phyloP scores from a whole-genome alignment of 768 basidiomycete species.

The Neoboletus subvelutipes region DNA sequence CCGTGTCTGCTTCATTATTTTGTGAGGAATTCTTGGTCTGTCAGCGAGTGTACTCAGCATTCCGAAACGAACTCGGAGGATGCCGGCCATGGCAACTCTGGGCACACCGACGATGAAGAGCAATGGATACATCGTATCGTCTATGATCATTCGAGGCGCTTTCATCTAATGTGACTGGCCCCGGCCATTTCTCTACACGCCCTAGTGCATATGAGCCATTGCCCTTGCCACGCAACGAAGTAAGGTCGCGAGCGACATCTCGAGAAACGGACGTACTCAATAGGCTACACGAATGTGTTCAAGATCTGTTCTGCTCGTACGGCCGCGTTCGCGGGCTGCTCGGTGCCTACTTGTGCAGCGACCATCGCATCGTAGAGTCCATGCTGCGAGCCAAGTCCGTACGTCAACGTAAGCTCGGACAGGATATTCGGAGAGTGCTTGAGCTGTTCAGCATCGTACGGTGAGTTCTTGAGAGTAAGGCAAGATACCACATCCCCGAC shows the following conservation, averaged over 20 bases:
- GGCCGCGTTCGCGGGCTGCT: background rate
- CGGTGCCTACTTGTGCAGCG: conserved; percentile 28
- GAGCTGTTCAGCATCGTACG: conserved; percentile 46
- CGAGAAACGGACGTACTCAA: background rate
- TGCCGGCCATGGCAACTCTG: too few relatives aligned
- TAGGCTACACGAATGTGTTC: background rate
- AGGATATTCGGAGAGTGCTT: conserved; percentile 58
- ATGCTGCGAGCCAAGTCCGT: conserved; percentile 81
- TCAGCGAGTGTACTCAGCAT: background rate
- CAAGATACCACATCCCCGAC: conserved; percentile 14
- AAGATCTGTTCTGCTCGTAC: background rate
- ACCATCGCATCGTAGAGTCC: conserved; percentile 55
- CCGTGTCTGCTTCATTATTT: too few relatives aligned
- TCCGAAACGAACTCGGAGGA: background rate
- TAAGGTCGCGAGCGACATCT: background rate
- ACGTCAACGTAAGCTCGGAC: conserved; percentile 74
- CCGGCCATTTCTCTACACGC: background rate
- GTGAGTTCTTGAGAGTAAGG: background rate
- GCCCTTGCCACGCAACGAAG: background rate
- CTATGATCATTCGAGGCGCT: background rate
- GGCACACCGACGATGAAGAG: background rate
- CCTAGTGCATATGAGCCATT: background rate
- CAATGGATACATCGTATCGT: too few relatives aligned
- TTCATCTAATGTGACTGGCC: too few relatives aligned
- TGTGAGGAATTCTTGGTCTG: background rate